Evolutionary conservation across 2,329 filamentous ascomycete genomes (phyloP).

Genomic region (Colletotrichum echinochloae): DNA sequence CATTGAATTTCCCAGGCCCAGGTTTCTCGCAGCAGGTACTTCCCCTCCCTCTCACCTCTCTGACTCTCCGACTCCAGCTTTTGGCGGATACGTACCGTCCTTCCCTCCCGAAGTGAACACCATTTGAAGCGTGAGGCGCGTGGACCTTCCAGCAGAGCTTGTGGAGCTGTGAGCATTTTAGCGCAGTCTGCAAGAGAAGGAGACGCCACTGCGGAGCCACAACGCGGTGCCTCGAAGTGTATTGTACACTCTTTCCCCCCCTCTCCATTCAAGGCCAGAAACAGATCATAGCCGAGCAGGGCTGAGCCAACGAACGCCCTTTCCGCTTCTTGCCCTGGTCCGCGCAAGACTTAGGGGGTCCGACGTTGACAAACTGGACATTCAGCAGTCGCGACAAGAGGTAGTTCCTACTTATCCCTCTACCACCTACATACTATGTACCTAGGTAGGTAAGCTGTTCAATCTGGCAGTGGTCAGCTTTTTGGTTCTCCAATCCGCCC

Average conservation of each 20-base stretch:
- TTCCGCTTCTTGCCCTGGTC: constrained; percentile 13
- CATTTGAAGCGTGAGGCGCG: constrained; percentile 18
- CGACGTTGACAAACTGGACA: background rate
- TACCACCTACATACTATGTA: too few relatives aligned
- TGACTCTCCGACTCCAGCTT: background rate
- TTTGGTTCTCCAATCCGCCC: background rate
- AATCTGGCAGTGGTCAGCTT: background rate
- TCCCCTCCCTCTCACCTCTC: background rate
- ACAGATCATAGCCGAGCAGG: constrained; percentile 31
- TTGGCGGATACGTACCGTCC: constrained; percentile 8
- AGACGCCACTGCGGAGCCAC: constrained; percentile 5
- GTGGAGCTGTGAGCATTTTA: background rate
- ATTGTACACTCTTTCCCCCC: too few relatives aligned
- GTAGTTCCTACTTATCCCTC: too few relatives aligned
- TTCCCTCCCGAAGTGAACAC: constrained; percentile 16
- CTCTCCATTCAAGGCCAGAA: constrained; percentile 1
- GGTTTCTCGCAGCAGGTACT: constrained; percentile 37
- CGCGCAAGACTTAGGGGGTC: constrained; percentile 8
- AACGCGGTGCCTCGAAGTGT: background rate
- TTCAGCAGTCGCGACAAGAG: background rate
- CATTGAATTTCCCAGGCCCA: constrained; percentile 32
- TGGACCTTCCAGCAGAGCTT: too few relatives aligned
- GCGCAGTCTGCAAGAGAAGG: background rate
- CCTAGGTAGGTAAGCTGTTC: too few relatives aligned
- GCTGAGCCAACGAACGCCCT: constrained; percentile 40